These are phyloP conservation scores for Lepidopterella palustris DNA, from an alignment of 495 filamentous ascomycete species.

Conservation along the genomic window DNA sequence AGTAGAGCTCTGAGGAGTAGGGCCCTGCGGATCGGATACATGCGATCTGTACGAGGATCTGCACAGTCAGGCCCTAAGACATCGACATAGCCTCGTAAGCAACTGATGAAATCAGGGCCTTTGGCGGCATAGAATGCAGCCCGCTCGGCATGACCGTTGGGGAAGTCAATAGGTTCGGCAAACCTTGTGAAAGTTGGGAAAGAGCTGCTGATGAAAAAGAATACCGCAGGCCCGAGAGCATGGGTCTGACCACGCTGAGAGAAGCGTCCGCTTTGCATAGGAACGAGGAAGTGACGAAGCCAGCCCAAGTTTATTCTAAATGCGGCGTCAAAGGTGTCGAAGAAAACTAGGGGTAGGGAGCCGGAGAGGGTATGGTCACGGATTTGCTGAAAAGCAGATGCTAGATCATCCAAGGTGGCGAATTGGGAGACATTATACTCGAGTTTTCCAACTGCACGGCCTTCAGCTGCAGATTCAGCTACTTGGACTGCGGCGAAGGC, in stretches of 20 bases:
- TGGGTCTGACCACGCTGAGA: conserved; percentile 14
- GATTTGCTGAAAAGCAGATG: conserved; percentile 1
- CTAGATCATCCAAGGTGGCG: not conserved
- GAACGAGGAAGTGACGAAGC: conserved; percentile 3
- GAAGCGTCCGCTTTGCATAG: conserved; percentile 24
- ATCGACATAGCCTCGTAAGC: not conserved
- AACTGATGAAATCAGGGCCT: not conserved
- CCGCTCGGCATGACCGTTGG: not conserved
- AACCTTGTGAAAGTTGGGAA: not conserved
- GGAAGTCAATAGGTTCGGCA: not conserved
- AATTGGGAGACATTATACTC: conserved; percentile 12
- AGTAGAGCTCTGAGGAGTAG: conserved; percentile 24
- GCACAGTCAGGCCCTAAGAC: not conserved
- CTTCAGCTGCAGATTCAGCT: conserved; percentile 1
- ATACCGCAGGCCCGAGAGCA: conserved; percentile 6
- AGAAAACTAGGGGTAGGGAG: conserved; percentile 14
- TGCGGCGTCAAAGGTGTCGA: conserved; percentile 22
- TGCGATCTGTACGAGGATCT: conserved; percentile 4
- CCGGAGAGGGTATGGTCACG: conserved; percentile 15
- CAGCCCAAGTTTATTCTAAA: not conserved
- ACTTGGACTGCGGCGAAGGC: conserved; percentile 17
- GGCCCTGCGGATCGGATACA: conserved; percentile 20
- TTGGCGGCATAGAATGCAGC: not conserved
- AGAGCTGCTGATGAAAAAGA: conserved; percentile 22
- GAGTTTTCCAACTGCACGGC: conserved; percentile 4